These are phyloP conservation scores for Sporormia fimetaria DNA, from an alignment of 495 filamentous ascomycete genomes.

Conservation along the genomic window DNA sequence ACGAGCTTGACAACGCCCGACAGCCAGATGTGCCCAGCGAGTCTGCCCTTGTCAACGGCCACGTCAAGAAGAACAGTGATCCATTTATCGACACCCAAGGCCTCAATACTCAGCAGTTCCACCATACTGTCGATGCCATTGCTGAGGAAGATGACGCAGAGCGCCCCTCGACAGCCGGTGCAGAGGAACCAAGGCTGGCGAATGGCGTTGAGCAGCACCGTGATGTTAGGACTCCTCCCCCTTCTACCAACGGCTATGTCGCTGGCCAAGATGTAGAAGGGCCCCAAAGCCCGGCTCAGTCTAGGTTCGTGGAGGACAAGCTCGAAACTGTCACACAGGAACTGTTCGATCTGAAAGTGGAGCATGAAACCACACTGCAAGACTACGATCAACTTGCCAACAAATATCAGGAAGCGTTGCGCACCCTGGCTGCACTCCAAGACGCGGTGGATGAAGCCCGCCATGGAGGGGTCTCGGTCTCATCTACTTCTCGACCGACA, in stretches of 20 bases:
- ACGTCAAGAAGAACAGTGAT: slow-evolving; percentile 27
- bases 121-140: slow-evolving; percentile 20
- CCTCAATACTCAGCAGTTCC: slow-evolving; percentile 18
- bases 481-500: slow-evolving; percentile 51
- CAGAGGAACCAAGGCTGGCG: slow-evolving; percentile 4
- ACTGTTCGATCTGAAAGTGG: slow-evolving; percentile 75
- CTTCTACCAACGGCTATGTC: slow-evolving; percentile 33
- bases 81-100: slow-evolving; percentile 21
- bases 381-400: slow-evolving; percentile 73
- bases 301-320: slow-evolving; percentile 81
- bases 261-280: slow-evolving; percentile 22
- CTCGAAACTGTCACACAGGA: slow-evolving; percentile 86
- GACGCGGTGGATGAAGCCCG: slow-evolving; percentile 75
- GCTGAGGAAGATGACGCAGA: slow-evolving; percentile 20
- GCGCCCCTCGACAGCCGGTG: slow-evolving; percentile 18
- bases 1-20: slow-evolving; percentile 77
- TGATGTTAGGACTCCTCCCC: slow-evolving; percentile 1
- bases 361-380: slow-evolving; percentile 72
- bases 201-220: slow-evolving; percentile 25
- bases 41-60: slow-evolving; percentile 27
- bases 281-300: slow-evolving; percentile 61
- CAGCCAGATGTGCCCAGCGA: slow-evolving; percentile 41
- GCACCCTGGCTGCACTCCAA: slow-evolving; percentile 68
- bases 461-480: slow-evolving; percentile 44
- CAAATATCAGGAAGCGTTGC: slow-evolving; percentile 86